Evolutionary conservation across 257 asterid genomes (phyloP).

Genomic region (Hygrophila difformis): DNA sequence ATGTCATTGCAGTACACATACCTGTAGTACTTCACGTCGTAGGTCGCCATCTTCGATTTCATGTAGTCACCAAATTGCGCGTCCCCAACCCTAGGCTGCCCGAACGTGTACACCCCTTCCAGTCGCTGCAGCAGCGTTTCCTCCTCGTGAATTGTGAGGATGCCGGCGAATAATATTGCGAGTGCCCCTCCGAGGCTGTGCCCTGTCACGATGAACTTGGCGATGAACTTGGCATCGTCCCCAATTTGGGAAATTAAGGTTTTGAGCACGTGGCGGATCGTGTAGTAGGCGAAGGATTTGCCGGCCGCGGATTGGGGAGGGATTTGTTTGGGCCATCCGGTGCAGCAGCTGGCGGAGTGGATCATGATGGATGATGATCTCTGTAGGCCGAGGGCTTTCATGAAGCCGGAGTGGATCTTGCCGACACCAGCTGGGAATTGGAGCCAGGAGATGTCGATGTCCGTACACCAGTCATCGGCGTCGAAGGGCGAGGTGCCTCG

Average conservation of each 20-base stretch:
- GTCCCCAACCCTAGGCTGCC: conserved; percentile 80
- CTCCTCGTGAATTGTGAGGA: conserved; percentile 47
- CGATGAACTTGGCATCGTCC: conserved; percentile 19
- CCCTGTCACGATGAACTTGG: conserved; percentile 48
- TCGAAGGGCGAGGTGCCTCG: conserved; percentile 58
- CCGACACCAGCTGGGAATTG: conserved; percentile 40
- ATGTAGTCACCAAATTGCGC: conserved; percentile 53
- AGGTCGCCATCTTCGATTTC: conserved; percentile 29
- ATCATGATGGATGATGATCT: too few species aligned
- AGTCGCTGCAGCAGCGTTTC: conserved; percentile 29
- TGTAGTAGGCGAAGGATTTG: conserved; percentile 44
- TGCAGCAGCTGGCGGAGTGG: too few species aligned
- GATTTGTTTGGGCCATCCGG: conserved; percentile 45
- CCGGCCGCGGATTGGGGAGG: not conserved
- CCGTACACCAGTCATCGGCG: conserved; percentile 48
- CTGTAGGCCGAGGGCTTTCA: conserved; percentile 61
- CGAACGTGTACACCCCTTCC: conserved; percentile 76
- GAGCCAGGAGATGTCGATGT: conserved; percentile 62
- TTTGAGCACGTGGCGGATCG: conserved; percentile 36
- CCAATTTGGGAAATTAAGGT: conserved; percentile 10
- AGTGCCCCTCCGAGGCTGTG: conserved; percentile 79
- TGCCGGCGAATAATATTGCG: conserved; percentile 39
- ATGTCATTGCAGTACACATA: conserved; percentile 53
- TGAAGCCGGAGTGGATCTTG: conserved; percentile 49
- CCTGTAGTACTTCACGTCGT: conserved; percentile 39